These are phyloP conservation scores for Candida gorgasii DNA, from an alignment of 805 yeast genomes.

Conservation along the genomic window DNA sequence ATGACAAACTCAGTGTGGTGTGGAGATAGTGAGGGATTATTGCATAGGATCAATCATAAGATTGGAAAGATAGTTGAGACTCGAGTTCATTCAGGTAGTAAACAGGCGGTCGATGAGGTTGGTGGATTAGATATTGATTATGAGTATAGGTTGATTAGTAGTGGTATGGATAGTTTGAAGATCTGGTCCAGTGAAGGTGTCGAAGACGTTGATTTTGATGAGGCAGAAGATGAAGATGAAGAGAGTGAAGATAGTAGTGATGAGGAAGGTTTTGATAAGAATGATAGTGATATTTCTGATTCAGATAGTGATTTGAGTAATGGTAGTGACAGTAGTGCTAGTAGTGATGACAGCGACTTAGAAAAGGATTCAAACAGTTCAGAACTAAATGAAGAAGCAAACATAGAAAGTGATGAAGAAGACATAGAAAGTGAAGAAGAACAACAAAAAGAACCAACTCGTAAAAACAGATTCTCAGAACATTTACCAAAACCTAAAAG, in stretches of 20 bases:
- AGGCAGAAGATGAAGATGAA: constrained; percentile 24
- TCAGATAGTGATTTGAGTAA: constrained; percentile 10
- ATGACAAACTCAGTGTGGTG: constrained; percentile 61
- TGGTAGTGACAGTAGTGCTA: constrained; percentile 16
- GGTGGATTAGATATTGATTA: constrained; percentile 73
- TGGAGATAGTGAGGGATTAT: constrained; percentile 75
- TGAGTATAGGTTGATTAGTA: constrained; percentile 76
- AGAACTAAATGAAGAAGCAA: constrained; percentile 4
- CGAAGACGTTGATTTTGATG: constrained; percentile 16
- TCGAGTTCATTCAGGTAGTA: constrained; percentile 57
- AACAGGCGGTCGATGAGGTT: constrained; percentile 64
- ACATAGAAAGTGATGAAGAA: background rate
- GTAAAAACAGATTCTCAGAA: constrained; percentile 16
- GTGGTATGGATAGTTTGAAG: constrained; percentile 79
- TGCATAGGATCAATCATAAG: constrained; percentile 66
- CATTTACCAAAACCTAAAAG: constrained; percentile 12
- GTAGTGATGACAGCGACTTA: constrained; percentile 16
- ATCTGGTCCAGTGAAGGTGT: constrained; percentile 60
- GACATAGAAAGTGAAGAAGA: constrained; percentile 1
- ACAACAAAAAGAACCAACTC: constrained; percentile 2
- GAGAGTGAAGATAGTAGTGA: constrained; percentile 24
- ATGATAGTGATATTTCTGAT: constrained; percentile 24
- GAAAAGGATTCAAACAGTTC: constrained; percentile 1
- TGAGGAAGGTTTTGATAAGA: no score
- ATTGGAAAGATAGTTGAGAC: constrained; percentile 64